Conservation (phyloP, 768 basidiomycete genomes). For the Tricholoma hemisulphureum region DNA sequence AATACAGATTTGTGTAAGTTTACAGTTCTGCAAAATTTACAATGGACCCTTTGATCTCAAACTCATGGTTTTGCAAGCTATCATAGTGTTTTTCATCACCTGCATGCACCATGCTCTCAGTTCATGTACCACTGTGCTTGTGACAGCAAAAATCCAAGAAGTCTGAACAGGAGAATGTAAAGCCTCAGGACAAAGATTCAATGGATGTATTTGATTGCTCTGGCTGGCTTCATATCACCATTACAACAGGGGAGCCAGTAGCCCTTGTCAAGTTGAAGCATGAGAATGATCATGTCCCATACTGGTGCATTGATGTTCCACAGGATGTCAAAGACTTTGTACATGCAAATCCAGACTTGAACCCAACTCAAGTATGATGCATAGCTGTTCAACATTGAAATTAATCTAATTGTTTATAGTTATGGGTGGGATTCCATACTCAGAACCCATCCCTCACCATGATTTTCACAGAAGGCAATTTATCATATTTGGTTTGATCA, state of each 20-base stretch:
- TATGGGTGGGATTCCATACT: slow-evolving; percentile 24
- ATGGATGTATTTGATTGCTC: too few species aligned
- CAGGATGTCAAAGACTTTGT: slow-evolving; percentile 10
- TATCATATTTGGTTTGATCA: slow-evolving; percentile 21
- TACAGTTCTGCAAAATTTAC: too few species aligned
- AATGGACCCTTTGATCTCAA: too few species aligned
- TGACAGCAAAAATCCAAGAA: neutral
- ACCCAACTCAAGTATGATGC: slow-evolving; percentile 14
- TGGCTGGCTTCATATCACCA: neutral
- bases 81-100: too few species aligned
- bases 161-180: neutral
- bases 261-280: neutral
- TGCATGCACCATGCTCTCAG: too few species aligned
- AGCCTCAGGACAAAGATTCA: neutral
- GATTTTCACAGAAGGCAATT: slow-evolving; percentile 14
- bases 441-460: slow-evolving; percentile 1
- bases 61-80: too few species aligned
- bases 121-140: neutral
- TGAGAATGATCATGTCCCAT: neutral
- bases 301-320: neutral
- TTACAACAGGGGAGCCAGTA: neutral
- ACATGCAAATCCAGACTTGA: slow-evolving; percentile 1
- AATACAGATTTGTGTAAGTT: too few species aligned
- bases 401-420: slow-evolving; percentile 5
- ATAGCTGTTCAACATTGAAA: neutral